Conservation (phyloP, 495 filamentous ascomycete species). For the Xylaria castorea region DNA sequence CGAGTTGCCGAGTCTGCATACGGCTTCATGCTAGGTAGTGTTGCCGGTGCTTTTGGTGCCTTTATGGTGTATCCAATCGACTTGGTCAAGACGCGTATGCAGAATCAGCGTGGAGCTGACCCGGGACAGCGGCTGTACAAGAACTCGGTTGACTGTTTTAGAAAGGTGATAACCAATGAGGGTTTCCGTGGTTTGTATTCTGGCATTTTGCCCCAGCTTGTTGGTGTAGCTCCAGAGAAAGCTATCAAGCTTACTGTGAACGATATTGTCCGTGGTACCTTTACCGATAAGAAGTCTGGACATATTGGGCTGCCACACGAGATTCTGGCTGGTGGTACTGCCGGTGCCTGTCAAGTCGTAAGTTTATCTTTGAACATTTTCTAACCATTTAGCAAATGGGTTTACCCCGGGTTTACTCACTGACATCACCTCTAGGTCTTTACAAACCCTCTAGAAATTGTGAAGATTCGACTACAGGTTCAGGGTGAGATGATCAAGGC, state of each 20-base stretch:
- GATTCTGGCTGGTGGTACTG: conserved; percentile 85
- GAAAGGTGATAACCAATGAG: conserved; percentile 91
- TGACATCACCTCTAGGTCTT: conserved; percentile 67
- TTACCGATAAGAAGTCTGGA: conserved; percentile 76
- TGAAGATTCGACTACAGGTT: conserved; percentile 97
- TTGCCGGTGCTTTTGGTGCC: conserved; percentile 95
- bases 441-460: conserved; percentile 97
- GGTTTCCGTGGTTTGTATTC: conserved; percentile 90
- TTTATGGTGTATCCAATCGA: conserved; percentile 99
- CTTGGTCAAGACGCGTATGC: conserved; percentile 97
- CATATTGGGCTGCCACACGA: conserved; percentile 76
- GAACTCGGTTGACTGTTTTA: conserved; percentile 92
- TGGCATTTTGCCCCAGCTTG: conserved; percentile 90
- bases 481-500: conserved; percentile 94
- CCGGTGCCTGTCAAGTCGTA: conserved; percentile 96
- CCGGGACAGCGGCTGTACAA: conserved; percentile 92
- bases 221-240: conserved; percentile 97
- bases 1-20: conserved; percentile 78
- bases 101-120: conserved; percentile 84
- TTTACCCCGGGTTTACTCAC: not conserved
- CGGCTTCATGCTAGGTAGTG: conserved; percentile 84
- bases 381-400: not conserved
- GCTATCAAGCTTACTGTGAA: conserved; percentile 99
- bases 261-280: conserved; percentile 81
- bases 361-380: conserved; percentile 45